Conservation (phyloP, 2,329 filamentous ascomycete genomes). For the Macrophomina phaseolina region DNA sequence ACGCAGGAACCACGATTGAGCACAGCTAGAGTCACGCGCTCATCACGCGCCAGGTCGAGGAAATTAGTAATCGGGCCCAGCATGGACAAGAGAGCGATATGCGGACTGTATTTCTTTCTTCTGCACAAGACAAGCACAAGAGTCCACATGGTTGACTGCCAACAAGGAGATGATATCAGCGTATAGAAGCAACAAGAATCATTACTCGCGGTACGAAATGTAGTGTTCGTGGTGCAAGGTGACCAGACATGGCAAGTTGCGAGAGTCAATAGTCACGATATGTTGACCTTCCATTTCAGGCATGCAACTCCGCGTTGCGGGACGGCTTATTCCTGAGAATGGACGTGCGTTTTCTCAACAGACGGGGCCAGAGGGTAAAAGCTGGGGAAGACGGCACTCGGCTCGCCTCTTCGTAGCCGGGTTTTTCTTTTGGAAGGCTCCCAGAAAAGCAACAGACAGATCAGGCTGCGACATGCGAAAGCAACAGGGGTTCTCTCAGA, state of each 20-base stretch:
- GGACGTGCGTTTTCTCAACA: not conserved
- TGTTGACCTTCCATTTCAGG: slow-evolving; percentile 7
- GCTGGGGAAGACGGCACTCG: not conserved
- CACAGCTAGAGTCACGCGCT: no score
- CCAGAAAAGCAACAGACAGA: not conserved
- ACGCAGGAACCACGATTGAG: no score
- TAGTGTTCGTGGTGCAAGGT: not conserved
- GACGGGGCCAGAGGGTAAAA: not conserved
- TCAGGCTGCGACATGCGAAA: not conserved
- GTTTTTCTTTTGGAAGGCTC: not conserved
- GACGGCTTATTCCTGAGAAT: slow-evolving; percentile 3
- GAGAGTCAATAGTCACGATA: not conserved
- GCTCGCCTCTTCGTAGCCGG: not conserved
- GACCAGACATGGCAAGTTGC: not conserved
- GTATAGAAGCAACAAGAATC: not conserved
- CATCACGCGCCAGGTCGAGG: not conserved
- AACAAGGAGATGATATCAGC: not conserved
- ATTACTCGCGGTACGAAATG: not conserved
- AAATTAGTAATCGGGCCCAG: not conserved
- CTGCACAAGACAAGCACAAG: not conserved
- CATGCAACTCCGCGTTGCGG: not conserved
- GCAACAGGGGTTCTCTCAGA: not conserved
- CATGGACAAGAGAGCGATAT: not conserved
- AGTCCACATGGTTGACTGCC: not conserved
- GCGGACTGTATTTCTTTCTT: not conserved